phyloP scores from a whole-genome alignment of 192 early-diverging fungal species.

The Endogone sp. region DNA sequence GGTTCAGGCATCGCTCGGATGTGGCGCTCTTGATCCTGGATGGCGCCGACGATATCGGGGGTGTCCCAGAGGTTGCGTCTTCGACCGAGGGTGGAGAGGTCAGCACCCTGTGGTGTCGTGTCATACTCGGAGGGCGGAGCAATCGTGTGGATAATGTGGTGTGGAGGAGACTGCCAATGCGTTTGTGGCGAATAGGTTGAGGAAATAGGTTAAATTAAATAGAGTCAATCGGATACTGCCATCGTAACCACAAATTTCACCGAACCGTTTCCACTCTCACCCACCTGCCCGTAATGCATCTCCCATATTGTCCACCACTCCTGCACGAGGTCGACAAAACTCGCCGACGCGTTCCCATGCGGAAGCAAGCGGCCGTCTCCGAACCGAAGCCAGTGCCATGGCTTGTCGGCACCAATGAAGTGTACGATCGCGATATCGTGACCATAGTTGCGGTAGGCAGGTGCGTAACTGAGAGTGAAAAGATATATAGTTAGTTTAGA shows the following conservation, averaged over 20 bases:
- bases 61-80: conserved; percentile 18
- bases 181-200: background rate
- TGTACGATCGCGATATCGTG: conserved; percentile 76
- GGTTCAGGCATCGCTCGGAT: background rate
- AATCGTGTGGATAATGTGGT: background rate
- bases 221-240: too few species aligned
- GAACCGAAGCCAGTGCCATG: conserved; percentile 78
- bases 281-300: conserved; percentile 42
- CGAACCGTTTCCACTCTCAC: background rate
- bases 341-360: conserved; percentile 39
- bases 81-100: background rate
- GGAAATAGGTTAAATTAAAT: too few species aligned
- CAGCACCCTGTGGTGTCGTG: background rate
- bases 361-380: conserved; percentile 52
- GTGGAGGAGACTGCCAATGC: background rate
- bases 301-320: conserved; percentile 76
- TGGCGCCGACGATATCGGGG: conserved; percentile 13
- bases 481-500: conserved; percentile 9
- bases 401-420: conserved; percentile 87
- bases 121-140: background rate
- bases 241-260: too few species aligned
- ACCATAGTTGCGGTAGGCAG: conserved; percentile 76
- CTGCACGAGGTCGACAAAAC: conserved; percentile 51
- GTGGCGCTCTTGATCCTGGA: conserved; percentile 5
- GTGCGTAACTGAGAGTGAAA: conserved; percentile 54